Conservation (phyloP, 1,284 basidiomycete genomes). For the Cryptococcus wingfieldii region DNA sequence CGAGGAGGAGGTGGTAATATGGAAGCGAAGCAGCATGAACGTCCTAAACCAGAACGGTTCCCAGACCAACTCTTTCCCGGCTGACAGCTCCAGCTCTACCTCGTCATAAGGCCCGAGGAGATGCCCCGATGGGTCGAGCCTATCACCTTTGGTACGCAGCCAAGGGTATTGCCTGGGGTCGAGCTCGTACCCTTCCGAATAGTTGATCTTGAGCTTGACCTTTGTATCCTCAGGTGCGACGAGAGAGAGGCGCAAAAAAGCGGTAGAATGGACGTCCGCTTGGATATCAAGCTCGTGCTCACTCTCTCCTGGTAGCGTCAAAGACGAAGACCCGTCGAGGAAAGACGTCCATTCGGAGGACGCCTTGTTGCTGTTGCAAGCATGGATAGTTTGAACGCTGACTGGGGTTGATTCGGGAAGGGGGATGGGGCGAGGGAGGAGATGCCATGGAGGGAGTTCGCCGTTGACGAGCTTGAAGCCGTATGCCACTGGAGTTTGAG, state of each 20-base stretch:
- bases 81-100: conserved; percentile 14
- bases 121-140: conserved; percentile 16
- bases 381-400: conserved; percentile 9
- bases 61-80: conserved; percentile 7
- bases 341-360: conserved; percentile 7
- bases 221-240: background rate
- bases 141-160: conserved; percentile 27
- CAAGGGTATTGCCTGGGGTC: conserved; percentile 22
- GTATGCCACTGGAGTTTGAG: conserved; percentile 7
- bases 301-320: conserved; percentile 6
- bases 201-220: conserved; percentile 21
- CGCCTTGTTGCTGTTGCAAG: background rate
- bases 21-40: conserved; percentile 20
- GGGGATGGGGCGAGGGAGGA: conserved; percentile 21
- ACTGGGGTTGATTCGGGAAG: conserved; percentile 16
- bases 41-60: conserved; percentile 38
- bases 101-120: conserved; percentile 26
- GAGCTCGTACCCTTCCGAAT: conserved; percentile 31
- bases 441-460: conserved; percentile 23
- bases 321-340: background rate
- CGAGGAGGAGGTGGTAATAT: conserved; percentile 2
- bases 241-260: conserved; percentile 20
- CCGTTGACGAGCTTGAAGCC: conserved; percentile 22
- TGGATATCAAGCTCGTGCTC: conserved; percentile 18
- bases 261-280: conserved; percentile 27